These are phyloP conservation scores for Rhododendron henanense DNA, from an alignment of 148 eudicot species.

Conservation along the genomic window DNA sequence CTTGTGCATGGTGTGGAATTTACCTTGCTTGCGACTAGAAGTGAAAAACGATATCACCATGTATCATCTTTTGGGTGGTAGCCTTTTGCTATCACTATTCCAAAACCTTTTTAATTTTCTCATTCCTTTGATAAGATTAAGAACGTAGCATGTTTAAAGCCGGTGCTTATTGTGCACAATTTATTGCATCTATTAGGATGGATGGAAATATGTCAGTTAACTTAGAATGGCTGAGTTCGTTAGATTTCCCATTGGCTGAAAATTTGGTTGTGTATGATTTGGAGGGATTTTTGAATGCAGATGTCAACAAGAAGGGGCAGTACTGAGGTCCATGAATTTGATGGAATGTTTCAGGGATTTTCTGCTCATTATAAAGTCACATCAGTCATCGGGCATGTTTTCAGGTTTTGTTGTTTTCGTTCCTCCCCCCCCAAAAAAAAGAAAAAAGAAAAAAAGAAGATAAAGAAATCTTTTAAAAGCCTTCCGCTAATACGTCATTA, in stretches of 20 bases:
- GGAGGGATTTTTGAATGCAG: conserved; percentile 30
- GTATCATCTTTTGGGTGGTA: background rate
- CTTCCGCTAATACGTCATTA: background rate
- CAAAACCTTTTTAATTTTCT: background rate
- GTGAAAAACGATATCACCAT: background rate
- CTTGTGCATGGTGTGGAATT: background rate
- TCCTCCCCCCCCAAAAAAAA: too few species aligned
- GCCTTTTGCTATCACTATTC: background rate
- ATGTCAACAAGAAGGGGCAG: conserved; percentile 86
- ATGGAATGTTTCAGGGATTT: conserved; percentile 61
- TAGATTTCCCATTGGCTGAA: background rate
- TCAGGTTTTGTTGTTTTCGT: conserved; percentile 40
- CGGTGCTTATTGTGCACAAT: background rate
- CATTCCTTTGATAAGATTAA: background rate
- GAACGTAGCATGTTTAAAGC: background rate
- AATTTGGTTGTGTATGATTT: background rate
- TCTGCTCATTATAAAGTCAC: conserved; percentile 70
- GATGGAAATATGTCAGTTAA: background rate
- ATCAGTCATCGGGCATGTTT: conserved; percentile 96
- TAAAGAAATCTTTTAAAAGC: background rate
- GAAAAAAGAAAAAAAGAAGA: too few species aligned
- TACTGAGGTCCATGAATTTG: conserved; percentile 93
- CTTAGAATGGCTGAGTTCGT: background rate
- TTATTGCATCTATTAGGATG: background rate
- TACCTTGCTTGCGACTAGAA: background rate